Evolutionary conservation across 129 eudicot genomes (phyloP).

Genomic region (Flaveria ramosissima): DNA sequence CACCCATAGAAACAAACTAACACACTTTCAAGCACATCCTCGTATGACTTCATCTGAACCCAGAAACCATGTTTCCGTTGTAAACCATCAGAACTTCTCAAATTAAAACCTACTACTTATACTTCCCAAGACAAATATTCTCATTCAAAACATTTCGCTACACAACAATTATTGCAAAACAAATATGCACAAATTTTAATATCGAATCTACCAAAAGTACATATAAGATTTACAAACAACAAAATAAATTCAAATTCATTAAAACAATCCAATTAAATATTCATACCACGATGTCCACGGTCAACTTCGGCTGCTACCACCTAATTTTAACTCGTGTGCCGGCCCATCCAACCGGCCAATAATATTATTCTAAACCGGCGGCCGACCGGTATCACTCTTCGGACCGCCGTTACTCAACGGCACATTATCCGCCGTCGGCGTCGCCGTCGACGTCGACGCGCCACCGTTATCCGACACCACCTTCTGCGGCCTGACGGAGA

Average conservation of each 20-base stretch:
- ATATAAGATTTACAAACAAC: conserved; percentile 26
- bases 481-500: conserved; percentile 58
- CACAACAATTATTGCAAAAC: conserved; percentile 2
- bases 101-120: neutral
- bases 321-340: conserved; percentile 9
- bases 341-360: neutral
- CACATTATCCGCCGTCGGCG: conserved; percentile 35
- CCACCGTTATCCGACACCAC: conserved; percentile 56
- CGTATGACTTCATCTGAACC: too few species aligned
- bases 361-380: conserved; percentile 53
- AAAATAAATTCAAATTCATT: neutral
- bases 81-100: too few species aligned
- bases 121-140: neutral
- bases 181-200: conserved; percentile 29
- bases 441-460: conserved; percentile 40
- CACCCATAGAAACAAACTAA: too few species aligned
- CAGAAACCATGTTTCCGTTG: too few species aligned
- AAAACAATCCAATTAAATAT: neutral
- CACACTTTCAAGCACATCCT: too few species aligned
- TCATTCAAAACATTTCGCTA: neutral
- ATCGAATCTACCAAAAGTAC: neutral
- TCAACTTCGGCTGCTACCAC: conserved; percentile 27
- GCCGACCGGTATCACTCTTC: conserved; percentile 50
- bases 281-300: conserved; percentile 20
- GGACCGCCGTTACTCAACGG: conserved; percentile 49